A percentile compares a stretch with the other conserved stretches of the same genome.
These are phyloP conservation scores for Alternaria longipes DNA, from an alignment of 2,329 filamentous ascomycete species.

Conservation along the genomic window DNA sequence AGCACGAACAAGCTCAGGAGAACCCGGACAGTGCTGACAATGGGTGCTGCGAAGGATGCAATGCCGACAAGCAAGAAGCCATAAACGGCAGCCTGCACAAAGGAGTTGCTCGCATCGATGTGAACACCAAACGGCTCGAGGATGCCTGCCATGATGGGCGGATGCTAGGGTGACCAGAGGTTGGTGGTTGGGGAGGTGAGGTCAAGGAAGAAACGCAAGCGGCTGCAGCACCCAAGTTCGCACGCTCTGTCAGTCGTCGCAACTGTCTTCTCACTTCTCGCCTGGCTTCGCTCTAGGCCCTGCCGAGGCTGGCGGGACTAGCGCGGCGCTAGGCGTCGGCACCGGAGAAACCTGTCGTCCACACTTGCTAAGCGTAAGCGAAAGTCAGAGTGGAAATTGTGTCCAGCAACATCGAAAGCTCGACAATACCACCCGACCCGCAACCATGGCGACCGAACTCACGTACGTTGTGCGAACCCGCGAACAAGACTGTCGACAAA, in stretches of 20 bases:
- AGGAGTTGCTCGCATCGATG: conserved; percentile 42
- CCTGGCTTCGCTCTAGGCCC: conserved; percentile 7
- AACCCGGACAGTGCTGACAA: conserved; percentile 59
- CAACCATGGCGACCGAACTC: conserved; percentile 57
- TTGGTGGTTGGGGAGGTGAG: background rate
- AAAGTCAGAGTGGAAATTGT: conserved; percentile 20
- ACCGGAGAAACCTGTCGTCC: conserved; percentile 15
- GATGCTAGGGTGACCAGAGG: background rate
- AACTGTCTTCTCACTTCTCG: conserved; percentile 2
- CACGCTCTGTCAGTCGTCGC: background rate
- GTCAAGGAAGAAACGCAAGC: conserved; percentile 4
- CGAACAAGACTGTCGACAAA: conserved; percentile 9
- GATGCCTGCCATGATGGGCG: conserved; percentile 26
- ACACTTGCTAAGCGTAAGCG: conserved; percentile 20
- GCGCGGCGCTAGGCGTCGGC: conserved; percentile 13
- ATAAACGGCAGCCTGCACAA: conserved; percentile 39
- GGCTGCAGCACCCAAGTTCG: background rate
- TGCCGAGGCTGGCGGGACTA: conserved; percentile 19
- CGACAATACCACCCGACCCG: conserved; percentile 49
- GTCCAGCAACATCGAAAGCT: conserved; percentile 29
- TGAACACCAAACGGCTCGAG: conserved; percentile 42
- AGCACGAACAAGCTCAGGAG: conserved; percentile 60
- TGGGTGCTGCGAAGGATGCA: conserved; percentile 41
- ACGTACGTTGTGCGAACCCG: conserved; percentile 45
- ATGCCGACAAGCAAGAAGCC: conserved; percentile 43